A percentile compares a stretch with the other conserved stretches of the same genome.
Evolutionary conservation across 176 grass and related monocot species (phyloP).

Genomic region (Triticum urartu): DNA sequence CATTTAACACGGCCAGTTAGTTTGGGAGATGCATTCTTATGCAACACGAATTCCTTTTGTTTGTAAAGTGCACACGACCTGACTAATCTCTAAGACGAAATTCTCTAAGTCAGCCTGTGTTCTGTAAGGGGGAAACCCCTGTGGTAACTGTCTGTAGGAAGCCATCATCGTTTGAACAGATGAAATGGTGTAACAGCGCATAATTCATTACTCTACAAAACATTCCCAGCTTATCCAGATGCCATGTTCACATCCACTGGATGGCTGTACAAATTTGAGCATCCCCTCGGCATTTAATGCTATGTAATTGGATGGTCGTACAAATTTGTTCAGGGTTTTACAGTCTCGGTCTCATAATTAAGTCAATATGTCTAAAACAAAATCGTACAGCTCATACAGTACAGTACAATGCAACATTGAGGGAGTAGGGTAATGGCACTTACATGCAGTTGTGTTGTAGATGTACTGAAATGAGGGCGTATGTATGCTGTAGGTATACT

Average conservation of each 20-base stretch:
- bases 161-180: not conserved
- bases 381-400: no score
- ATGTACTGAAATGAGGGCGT: not conserved
- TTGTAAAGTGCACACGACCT: no score
- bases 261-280: no score
- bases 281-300: no score
- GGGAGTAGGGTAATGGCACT: not conserved
- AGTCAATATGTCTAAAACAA: not conserved
- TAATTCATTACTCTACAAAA: not conserved
- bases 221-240: no score
- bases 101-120: not conserved
- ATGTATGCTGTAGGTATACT: not conserved
- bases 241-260: no score
- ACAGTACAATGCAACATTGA: no score
- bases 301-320: no score
- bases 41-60: no score
- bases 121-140: not conserved
- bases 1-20: not conserved
- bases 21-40: not conserved
- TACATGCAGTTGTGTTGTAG: no score
- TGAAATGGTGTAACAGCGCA: not conserved
- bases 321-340: no score
- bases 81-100: not conserved
- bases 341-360: not conserved
- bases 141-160: not conserved